Percentiles rank a stretch among this genome's conserved stretches.
Conservation (phyloP, 768 basidiomycete species). For the Botryobasidium botryosum region DNA sequence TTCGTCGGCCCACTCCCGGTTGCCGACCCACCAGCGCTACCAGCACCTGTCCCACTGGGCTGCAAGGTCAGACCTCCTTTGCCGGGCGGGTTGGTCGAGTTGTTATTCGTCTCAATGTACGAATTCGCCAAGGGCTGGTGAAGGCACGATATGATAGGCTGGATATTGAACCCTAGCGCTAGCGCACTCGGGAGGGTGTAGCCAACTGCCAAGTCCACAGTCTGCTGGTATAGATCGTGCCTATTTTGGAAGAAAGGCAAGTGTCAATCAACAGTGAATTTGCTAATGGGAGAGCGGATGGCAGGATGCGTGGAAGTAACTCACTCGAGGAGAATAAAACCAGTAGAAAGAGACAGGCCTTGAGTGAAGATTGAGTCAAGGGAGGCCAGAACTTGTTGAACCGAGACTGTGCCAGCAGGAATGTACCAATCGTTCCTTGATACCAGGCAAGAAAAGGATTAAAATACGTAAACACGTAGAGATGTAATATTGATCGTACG, state of each 20-base stretch:
- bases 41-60: not conserved
- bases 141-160: slow-evolving; percentile 26
- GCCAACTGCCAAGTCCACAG: slow-evolving; percentile 62
- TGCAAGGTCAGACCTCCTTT: too few relatives aligned
- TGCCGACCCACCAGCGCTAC: not conserved
- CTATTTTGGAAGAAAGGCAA: not conserved
- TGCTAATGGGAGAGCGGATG: not conserved
- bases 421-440: slow-evolving; percentile 27
- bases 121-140: slow-evolving; percentile 19
- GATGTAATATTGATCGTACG: too few relatives aligned
- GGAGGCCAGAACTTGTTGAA: slow-evolving; percentile 17
- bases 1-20: not conserved
- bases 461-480: too few relatives aligned
- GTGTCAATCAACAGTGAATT: not conserved
- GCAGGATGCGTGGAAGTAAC: not conserved
- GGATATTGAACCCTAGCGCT: slow-evolving; percentile 25
- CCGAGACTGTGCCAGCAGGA: slow-evolving; percentile 20
- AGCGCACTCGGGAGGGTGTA: slow-evolving; percentile 74
- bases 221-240: slow-evolving; percentile 25
- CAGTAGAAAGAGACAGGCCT: slow-evolving; percentile 19
- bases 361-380: slow-evolving; percentile 21
- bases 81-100: slow-evolving; percentile 11
- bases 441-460: too few relatives aligned
- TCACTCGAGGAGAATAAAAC: slow-evolving; percentile 27
- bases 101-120: slow-evolving; percentile 25